phyloP scores from a whole-genome alignment of 2,329 filamentous ascomycete species.

The Coniella vitis region DNA sequence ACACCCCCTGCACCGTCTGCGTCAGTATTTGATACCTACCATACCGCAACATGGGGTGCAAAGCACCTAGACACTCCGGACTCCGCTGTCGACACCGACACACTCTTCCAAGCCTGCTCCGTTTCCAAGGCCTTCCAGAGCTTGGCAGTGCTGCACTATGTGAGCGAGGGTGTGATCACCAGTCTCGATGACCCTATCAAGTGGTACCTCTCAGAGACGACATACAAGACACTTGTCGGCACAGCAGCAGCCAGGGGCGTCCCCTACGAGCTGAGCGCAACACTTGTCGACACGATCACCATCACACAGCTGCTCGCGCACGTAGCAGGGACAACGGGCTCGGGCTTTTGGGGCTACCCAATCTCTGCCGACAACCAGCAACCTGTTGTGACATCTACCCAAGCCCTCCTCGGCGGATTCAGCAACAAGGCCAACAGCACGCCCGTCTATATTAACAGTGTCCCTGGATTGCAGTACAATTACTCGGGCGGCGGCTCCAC shows the following conservation, averaged over 20 bases:
- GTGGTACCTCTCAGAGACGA: constrained; percentile 2
- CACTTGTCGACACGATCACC: constrained; percentile 7
- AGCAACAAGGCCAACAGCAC: constrained; percentile 9
- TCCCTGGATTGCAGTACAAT: constrained; percentile 3
- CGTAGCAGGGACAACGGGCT: constrained; percentile 4
- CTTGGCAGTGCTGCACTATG: constrained; percentile 7
- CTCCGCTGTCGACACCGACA: constrained; percentile 2
- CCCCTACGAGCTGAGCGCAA: constrained; percentile 1
- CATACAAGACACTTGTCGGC: constrained; percentile 3
- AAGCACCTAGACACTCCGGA: not conserved
- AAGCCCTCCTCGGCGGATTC: constrained; percentile 5
- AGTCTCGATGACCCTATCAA: constrained; percentile 7
- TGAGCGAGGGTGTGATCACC: constrained; percentile 6
- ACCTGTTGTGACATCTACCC: not conserved
- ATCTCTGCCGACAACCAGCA: not conserved
- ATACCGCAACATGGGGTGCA: constrained; percentile 4
- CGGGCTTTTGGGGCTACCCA: constrained; percentile 8
- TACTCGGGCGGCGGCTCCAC: constrained; percentile 12
- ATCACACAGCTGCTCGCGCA: constrained; percentile 11
- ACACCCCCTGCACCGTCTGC: not conserved
- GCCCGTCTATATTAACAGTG: not conserved
- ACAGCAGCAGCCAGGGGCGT: constrained; percentile 5
- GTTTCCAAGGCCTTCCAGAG: constrained; percentile 13
- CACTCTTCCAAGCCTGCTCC: constrained; percentile 12
- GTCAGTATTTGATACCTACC: not conserved